phyloP scores from a whole-genome alignment of 495 filamentous ascomycete genomes.

The Neurospora sp. region DNA sequence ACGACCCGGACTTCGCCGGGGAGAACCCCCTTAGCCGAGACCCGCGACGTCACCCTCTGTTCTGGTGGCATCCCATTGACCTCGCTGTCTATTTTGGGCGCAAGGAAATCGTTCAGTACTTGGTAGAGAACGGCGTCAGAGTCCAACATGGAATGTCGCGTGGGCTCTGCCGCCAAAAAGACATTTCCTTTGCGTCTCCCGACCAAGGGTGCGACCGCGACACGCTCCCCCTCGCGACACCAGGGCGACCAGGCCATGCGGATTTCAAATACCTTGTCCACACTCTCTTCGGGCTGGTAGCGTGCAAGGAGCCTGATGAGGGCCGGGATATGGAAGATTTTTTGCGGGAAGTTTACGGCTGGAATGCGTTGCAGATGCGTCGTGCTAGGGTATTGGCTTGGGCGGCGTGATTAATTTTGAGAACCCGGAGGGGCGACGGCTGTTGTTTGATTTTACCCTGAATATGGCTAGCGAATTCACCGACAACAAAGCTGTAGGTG shows the following conservation, averaged over 20 bases:
- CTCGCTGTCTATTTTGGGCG: not conserved
- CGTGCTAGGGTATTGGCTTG: not conserved
- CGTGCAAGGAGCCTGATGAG: not conserved
- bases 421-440: not conserved
- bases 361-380: not conserved
- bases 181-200: not conserved
- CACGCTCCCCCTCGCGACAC: not conserved
- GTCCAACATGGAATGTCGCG: not conserved
- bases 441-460: not conserved
- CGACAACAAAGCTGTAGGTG: not conserved
- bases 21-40: not conserved
- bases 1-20: not conserved
- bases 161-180: not conserved
- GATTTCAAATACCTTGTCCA: not conserved
- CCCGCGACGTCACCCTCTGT: not conserved
- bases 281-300: not conserved
- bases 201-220: not conserved
- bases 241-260: not conserved
- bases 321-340: not conserved
- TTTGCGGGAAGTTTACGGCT: not conserved
- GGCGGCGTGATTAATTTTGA: not conserved
- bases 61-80: slow-evolving; percentile 3
- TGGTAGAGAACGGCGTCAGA: not conserved
- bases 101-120: not conserved
- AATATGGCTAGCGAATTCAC: not conserved